Evolutionary conservation across 2,329 filamentous ascomycete species (phyloP), one percentile per base, ranked within the genome.

Genomic region (Emmonsiellopsis sp.): DNA sequence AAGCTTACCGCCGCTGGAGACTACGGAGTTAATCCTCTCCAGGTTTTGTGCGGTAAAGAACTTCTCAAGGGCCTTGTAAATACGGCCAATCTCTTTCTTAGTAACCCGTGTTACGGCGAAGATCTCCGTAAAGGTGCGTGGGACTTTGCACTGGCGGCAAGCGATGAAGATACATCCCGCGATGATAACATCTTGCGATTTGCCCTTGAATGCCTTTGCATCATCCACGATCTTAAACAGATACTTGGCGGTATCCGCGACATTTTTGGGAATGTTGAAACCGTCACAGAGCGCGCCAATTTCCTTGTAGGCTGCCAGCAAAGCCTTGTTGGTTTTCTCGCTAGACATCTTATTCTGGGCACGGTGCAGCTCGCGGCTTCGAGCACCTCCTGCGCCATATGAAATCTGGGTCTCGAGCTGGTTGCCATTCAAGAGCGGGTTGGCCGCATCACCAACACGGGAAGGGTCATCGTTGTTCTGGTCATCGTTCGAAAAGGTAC

Each of bases 401-500:
- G 88, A 88, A 60, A 97, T 95, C 59, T 80, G 84, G 5, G 91
- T 96, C 66, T 91, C 84, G 45, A 96, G 83, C 73, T 95, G 90
- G 59, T 89, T 86, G 54, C 90, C 91, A 65, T 95, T 90, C 54
- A 95, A 80, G 43, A 98, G 83, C 52, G 89, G 86, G 66, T 97
- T 96, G 56, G 86, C 85, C 5, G 87, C 88, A 63, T 97, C 93
- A 76, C 93, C 93, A 60, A 98, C 92, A 89, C 93, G 93, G 55
- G 90, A 96, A 4, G 94, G 93, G 62, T 98, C 93, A 63, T 97
- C 94, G 65, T 88, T 91, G 65, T 89, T 89, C 70, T 95, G 89
- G 68, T 98, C 94, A 66, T 98, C 93, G 68, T 97, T 97, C 67
- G 91, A 90, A 74, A 98, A 98, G 0, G 93, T 98, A 68, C 93